A percentile compares a stretch with the other conserved stretches of the same genome.
phyloP scores from a whole-genome alignment of 2,329 filamentous ascomycete species.

The Neonectria punicea region DNA sequence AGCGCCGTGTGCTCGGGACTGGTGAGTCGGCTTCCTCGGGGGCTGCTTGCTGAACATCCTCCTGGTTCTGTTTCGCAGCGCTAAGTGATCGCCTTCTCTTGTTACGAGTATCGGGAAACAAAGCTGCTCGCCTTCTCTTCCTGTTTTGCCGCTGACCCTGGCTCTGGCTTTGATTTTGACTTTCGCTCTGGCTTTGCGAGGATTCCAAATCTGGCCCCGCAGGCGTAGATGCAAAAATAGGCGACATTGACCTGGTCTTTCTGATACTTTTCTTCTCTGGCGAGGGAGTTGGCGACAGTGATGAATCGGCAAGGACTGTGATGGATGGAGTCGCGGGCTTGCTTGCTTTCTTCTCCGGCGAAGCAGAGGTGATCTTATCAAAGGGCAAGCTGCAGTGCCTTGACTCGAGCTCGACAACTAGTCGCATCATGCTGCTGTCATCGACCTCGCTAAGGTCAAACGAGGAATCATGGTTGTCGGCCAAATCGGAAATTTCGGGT shows the following conservation, averaged over 20 bases:
- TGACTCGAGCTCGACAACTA: slow-evolving; percentile 62
- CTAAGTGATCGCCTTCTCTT: slow-evolving; percentile 46
- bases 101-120: slow-evolving; percentile 36
- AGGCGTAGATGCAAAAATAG: slow-evolving; percentile 42
- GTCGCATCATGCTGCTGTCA: slow-evolving; percentile 58
- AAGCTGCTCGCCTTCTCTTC: slow-evolving; percentile 45
- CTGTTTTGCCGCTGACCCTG: slow-evolving; percentile 41
- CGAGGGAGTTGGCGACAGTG: slow-evolving; percentile 25
- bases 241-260: slow-evolving; percentile 24
- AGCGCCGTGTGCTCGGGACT: slow-evolving; percentile 34
- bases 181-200: slow-evolving; percentile 24
- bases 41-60: slow-evolving; percentile 32
- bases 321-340: slow-evolving; percentile 31
- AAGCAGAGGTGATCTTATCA: slow-evolving; percentile 29
- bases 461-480: slow-evolving; percentile 45
- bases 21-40: slow-evolving; percentile 33
- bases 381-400: slow-evolving; percentile 46
- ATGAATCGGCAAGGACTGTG: slow-evolving; percentile 34
- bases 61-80: slow-evolving; percentile 25
- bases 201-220: slow-evolving; percentile 19
- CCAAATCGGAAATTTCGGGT: slow-evolving; percentile 9
- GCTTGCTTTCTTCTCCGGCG: slow-evolving; percentile 28
- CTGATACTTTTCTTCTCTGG: slow-evolving; percentile 29
- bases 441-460: slow-evolving; percentile 57
- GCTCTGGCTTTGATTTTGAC: slow-evolving; percentile 22